Percentiles rank a stretch among this genome's conserved stretches.
Conservation (phyloP, 352 stramenopile genomes). For the Thraustochytrium striatum region DNA sequence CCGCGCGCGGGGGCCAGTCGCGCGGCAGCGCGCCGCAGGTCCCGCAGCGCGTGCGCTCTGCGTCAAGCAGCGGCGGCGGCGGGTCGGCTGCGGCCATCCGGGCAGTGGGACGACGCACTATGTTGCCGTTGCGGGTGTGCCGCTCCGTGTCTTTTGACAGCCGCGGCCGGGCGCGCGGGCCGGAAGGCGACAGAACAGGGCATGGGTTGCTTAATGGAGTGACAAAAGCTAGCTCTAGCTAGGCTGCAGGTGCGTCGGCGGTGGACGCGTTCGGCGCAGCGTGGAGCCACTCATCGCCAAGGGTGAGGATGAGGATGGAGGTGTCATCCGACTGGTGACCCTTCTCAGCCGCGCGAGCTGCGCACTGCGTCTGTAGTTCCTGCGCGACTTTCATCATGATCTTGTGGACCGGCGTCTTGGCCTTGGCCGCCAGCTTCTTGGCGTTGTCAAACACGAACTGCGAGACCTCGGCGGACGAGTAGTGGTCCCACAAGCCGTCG, state of each 20-base stretch:
- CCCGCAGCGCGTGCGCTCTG: neutral
- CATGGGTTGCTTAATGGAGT: too few species aligned
- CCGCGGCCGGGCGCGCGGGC: too few species aligned
- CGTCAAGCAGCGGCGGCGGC: neutral
- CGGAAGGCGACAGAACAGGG: too few species aligned
- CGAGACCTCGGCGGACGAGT: neutral
- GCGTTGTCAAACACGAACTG: neutral
- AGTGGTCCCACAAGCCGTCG: slow-evolving; percentile 36
- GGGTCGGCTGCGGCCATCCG: neutral
- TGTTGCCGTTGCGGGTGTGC: neutral
- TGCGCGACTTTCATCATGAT: neutral
- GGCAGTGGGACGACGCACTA: neutral
- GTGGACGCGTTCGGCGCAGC: too few species aligned
- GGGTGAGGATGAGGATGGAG: slow-evolving; percentile 14
- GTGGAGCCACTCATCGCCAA: neutral
- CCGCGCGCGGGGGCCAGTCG: too few species aligned
- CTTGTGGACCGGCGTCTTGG: neutral
- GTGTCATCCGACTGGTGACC: slow-evolving; percentile 28
- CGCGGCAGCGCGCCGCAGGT: neutral
- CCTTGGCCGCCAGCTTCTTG: neutral
- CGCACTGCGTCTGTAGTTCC: neutral
- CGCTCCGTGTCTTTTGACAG: neutral
- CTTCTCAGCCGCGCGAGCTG: neutral
- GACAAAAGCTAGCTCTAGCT: neutral
- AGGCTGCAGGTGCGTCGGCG: neutral